Evolutionary conservation across 768 basidiomycete species (phyloP).

Genomic region (Suillus alpinus): DNA sequence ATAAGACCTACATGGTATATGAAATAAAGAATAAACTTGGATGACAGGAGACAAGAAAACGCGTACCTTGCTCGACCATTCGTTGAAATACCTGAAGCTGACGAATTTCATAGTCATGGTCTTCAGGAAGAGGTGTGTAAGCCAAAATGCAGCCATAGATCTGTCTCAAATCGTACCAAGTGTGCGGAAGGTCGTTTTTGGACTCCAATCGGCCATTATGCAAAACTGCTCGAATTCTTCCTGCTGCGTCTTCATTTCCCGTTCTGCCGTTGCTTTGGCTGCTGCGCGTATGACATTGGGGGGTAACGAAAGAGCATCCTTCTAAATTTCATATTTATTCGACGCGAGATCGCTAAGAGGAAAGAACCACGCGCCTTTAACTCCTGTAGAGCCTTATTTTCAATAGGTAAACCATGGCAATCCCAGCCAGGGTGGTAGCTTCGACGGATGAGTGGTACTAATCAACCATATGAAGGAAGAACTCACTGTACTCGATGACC

Average conservation of each 20-base stretch:
- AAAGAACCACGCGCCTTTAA: conserved; percentile 50
- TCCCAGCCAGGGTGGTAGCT: conserved; percentile 98
- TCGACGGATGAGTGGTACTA: conserved; percentile 4
- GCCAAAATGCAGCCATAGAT: not conserved
- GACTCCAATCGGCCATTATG: conserved; percentile 89
- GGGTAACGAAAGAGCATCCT: conserved; percentile 54
- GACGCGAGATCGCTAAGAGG: not conserved
- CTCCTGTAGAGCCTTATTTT: conserved; percentile 85
- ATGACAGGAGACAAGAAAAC: not conserved
- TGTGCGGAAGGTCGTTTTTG: conserved; percentile 75
- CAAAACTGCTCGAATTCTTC: conserved; percentile 78
- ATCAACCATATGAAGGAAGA: not conserved
- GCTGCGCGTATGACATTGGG: conserved; percentile 63
- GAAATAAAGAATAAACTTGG: too few relatives aligned
- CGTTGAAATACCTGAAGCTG: conserved; percentile 81
- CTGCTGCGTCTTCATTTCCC: conserved; percentile 73
- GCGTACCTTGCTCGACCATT: conserved; percentile 81
- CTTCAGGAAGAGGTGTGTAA: conserved; percentile 36
- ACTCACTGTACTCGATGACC: conserved; percentile 82
- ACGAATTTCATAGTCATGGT: conserved; percentile 83
- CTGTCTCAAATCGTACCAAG: conserved; percentile 51
- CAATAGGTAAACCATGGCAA: conserved; percentile 96
- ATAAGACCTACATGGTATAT: conserved; percentile 60
- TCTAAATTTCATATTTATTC: conserved; percentile 30
- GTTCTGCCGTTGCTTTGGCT: conserved; percentile 68